Evolutionary conservation across 805 yeast species (phyloP), one percentile per base, ranked within the genome.

Genomic region (Alloascoidea hylecoeti): DNA sequence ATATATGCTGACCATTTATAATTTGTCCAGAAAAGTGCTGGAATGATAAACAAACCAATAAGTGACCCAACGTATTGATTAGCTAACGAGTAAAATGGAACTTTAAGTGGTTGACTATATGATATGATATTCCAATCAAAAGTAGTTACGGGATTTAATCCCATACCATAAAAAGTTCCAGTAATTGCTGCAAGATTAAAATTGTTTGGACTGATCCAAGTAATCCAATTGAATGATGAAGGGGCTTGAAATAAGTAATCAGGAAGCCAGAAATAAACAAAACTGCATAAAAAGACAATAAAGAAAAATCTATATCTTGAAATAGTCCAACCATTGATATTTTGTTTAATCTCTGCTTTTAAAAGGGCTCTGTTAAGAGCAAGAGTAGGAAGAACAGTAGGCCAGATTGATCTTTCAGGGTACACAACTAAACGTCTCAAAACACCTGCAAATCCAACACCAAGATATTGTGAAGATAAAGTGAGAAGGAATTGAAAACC

Each of bases 181-280:
- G 75, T 68, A 14, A 73, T 51, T 4, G 52, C 47, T 13, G 71
- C 70, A 38, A 73, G 50, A 44, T 64, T 62, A 41, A 63, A 57
- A 48, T 69, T 71, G 30, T 62, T 42, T 12, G 77, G 78, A 3
- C 55, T 52, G 35, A 72, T 72, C 78, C 79, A 74, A 3, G 71
- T 62, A 46, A 70, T 61, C 81, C 80, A 75, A 46, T 64, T 69
- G 55, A 80, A 78, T 47, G 69, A 68, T 0, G 75, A 64, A 40
- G 78, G 61, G 2, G 74, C 83, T 13, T 61, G 58, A 56, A 76
- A 76, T 16, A 80, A 58, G 49, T 61, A 77, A 39, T 76, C 79
- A 3, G 85, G 84, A 45, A 79, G 55, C 75, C 79, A 77, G 49
- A 72, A 72, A 68, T 76, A 78, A 3, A 66, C 44, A 46, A 75